Conservation (phyloP, 495 filamentous ascomycete genomes). For the Talaromyces wortmannii region DNA sequence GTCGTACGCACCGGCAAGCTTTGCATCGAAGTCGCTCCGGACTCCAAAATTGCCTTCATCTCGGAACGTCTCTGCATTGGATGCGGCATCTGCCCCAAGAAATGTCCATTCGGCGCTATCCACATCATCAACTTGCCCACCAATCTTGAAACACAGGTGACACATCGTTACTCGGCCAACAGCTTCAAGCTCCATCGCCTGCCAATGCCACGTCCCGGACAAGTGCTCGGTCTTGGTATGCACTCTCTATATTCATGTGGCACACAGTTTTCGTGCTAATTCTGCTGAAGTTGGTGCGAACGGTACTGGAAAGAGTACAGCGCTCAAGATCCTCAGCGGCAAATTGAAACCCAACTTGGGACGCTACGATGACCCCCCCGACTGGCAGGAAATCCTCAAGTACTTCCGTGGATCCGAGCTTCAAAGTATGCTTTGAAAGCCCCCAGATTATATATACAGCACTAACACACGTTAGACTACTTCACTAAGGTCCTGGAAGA, state of each 20-base stretch:
- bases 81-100: conserved; percentile 98
- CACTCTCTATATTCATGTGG: neutral
- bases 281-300: conserved; percentile 76
- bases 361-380: conserved; percentile 89
- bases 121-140: conserved; percentile 99
- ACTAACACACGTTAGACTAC: conserved; percentile 59
- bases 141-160: conserved; percentile 95
- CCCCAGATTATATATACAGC: neutral
- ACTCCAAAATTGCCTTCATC: conserved; percentile 96
- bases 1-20: conserved; percentile 96
- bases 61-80: conserved; percentile 92
- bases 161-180: conserved; percentile 97
- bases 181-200: conserved; percentile 98
- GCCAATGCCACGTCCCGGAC: conserved; percentile 89
- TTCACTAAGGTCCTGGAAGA: conserved; percentile 98
- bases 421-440: conserved; percentile 62
- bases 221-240: conserved; percentile 74
- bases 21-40: conserved; percentile 85
- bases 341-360: conserved; percentile 98
- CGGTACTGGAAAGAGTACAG: conserved; percentile 99
- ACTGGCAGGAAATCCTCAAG: conserved; percentile 98
- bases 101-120: conserved; percentile 98
- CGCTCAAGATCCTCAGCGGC: conserved; percentile 93
- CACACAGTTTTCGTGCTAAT: neutral
- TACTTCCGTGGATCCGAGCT: conserved; percentile 96